Conservation (phyloP, 805 yeast species). For the Candida germanica region DNA sequence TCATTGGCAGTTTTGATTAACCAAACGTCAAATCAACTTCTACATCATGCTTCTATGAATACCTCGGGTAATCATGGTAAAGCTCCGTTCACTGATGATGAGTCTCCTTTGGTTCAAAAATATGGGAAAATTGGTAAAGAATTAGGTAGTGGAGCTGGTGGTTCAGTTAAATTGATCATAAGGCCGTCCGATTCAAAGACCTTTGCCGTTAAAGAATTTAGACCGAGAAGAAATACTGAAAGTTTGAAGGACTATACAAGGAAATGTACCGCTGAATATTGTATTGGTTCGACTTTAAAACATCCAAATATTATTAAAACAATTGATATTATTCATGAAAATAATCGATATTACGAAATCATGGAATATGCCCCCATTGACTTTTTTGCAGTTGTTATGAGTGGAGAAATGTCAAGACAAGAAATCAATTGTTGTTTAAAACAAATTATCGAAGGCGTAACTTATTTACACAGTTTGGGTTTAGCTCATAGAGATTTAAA, state of each 20-base stretch:
- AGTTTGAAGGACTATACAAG: conserved; percentile 82
- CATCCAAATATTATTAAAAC: conserved; percentile 91
- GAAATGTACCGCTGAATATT: conserved; percentile 90
- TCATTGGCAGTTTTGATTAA: conserved; percentile 35
- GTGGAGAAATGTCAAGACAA: conserved; percentile 74
- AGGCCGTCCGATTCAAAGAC: conserved; percentile 64
- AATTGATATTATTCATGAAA: conserved; percentile 85
- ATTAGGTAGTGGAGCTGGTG: conserved; percentile 95
- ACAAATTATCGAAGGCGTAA: conserved; percentile 77
- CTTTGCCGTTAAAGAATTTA: conserved; percentile 91
- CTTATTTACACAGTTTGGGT: conserved; percentile 80
- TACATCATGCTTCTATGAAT: conserved; percentile 35
- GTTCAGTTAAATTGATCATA: conserved; percentile 73
- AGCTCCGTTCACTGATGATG: conserved; percentile 30
- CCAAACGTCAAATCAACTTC: conserved; percentile 35
- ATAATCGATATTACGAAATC: conserved; percentile 81
- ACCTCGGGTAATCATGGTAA: conserved; percentile 27
- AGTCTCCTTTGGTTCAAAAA: conserved; percentile 64
- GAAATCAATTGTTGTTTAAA: conserved; percentile 89
- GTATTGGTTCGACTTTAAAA: conserved; percentile 86
- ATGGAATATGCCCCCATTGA: conserved; percentile 96
- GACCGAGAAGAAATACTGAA: conserved; percentile 72
- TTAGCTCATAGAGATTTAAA: conserved; percentile 90
- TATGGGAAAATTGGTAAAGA: conserved; percentile 82
- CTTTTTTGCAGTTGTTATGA: conserved; percentile 91